A percentile compares a stretch with the other conserved stretches of the same genome.
These are phyloP conservation scores for Juncus inflexus DNA, from an alignment of 176 grass and related monocot genomes.

Conservation along the genomic window DNA sequence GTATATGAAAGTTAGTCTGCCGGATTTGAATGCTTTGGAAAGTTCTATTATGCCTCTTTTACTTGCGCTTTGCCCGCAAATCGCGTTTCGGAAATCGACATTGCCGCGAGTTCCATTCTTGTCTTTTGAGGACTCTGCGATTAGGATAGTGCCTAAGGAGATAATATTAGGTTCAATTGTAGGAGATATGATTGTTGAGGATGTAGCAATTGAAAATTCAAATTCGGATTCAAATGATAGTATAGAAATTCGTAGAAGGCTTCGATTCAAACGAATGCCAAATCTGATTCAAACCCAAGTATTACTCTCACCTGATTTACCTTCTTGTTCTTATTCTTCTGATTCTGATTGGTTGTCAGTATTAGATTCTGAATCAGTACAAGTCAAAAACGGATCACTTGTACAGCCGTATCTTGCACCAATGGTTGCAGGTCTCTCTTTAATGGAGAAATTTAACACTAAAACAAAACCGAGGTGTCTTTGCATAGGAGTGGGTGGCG, in stretches of 20 bases:
- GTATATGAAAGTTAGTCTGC: constrained; percentile 18
- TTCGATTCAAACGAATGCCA: constrained; percentile 87
- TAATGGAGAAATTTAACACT: constrained; percentile 30
- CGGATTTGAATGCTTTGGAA: constrained; percentile 39
- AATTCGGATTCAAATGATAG: background rate
- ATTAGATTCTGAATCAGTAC: constrained; percentile 22
- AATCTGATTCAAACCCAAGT: constrained; percentile 86
- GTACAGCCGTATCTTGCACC: constrained; percentile 78
- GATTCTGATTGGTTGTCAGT: constrained; percentile 33
- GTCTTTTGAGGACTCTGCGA: constrained; percentile 67
- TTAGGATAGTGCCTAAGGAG: constrained; percentile 36
- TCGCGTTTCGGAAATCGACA: constrained; percentile 32
- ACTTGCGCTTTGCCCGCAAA: constrained; percentile 54
- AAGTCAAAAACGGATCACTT: constrained; percentile 29
- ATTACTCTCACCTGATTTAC: constrained; percentile 19
- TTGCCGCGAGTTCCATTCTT: constrained; percentile 63
- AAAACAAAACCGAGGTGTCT: constrained; percentile 46
- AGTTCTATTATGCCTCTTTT: constrained; percentile 52
- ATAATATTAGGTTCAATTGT: constrained; percentile 39
- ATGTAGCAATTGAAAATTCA: constrained; percentile 43
- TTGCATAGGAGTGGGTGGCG: constrained; percentile 70
- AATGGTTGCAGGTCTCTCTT: constrained; percentile 48
- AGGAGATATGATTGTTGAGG: constrained; percentile 82
- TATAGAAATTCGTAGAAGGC: constrained; percentile 36
- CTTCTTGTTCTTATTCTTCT: constrained; percentile 10